Evolutionary conservation across 495 filamentous ascomycete species (phyloP).

Genomic region (Geoglossum glabrum): DNA sequence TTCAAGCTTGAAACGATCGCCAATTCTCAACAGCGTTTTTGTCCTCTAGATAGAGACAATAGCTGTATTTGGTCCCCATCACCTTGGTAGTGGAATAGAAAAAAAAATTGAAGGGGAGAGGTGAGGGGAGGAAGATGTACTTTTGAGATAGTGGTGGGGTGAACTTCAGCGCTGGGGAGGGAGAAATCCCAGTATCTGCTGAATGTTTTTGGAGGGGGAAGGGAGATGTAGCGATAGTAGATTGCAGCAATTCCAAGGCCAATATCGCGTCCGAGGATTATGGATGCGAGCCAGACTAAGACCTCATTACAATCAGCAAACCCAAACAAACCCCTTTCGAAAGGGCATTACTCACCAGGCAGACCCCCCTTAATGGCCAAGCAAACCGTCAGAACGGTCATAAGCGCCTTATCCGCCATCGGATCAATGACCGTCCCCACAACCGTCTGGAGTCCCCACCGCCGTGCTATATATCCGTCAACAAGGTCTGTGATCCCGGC

Average conservation of each 20-base stretch:
- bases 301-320: no score
- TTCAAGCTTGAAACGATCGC: no score
- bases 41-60: no score
- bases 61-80: no score
- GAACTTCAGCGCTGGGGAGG: conserved; percentile 79
- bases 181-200: conserved; percentile 94
- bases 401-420: conserved; percentile 88
- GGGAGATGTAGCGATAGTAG: conserved; percentile 85
- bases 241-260: conserved; percentile 75
- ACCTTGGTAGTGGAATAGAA: no score
- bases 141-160: conserved; percentile 81
- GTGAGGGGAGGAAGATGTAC: conserved; percentile 17
- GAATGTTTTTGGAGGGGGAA: conserved; percentile 85
- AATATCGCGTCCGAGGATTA: conserved; percentile 80
- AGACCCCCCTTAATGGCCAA: conserved; percentile 63
- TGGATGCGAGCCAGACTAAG: conserved; percentile 60
- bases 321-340: no score
- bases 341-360: conserved; percentile 35
- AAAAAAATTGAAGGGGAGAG: no score
- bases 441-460: conserved; percentile 75
- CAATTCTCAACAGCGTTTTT: no score
- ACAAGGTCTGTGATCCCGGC: conserved; percentile 80
- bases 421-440: conserved; percentile 93
- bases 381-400: conserved; percentile 76
- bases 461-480: conserved; percentile 80